Evolutionary conservation across 805 yeast species (phyloP).

Genomic region (Myxozyma vanderwaltii): DNA sequence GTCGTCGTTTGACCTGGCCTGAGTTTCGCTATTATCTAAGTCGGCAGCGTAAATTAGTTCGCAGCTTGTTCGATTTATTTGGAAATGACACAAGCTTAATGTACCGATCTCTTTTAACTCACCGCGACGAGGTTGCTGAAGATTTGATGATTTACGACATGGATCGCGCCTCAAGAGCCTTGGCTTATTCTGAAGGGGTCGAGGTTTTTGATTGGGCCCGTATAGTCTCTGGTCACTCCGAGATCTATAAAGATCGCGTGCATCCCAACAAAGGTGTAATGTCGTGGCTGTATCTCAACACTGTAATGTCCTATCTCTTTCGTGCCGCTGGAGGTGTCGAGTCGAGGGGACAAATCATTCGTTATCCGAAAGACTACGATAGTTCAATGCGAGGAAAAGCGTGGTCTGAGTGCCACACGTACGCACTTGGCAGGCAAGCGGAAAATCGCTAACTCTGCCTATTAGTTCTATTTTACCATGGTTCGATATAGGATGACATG

Average conservation of each 20-base stretch:
- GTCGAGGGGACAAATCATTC: background rate
- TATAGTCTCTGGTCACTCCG: constrained; percentile 13
- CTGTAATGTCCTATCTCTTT: constrained; percentile 25
- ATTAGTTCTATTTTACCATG: no score
- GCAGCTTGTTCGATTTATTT: constrained; percentile 7
- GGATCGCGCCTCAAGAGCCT: constrained; percentile 24
- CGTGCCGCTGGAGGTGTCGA: constrained; percentile 29
- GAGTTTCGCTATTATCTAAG: constrained; percentile 22
- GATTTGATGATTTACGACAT: constrained; percentile 21
- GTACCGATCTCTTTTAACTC: constrained; percentile 27
- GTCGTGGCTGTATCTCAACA: constrained; percentile 21
- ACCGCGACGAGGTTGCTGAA: constrained; percentile 14
- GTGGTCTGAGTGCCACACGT: constrained; percentile 12
- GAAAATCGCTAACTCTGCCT: background rate
- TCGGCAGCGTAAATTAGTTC: constrained; percentile 21
- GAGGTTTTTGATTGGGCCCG: constrained; percentile 31
- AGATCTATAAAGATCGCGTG: constrained; percentile 19
- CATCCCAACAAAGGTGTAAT: constrained; percentile 21
- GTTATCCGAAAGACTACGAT: constrained; percentile 4
- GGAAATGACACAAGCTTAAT: constrained; percentile 14
- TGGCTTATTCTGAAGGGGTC: constrained; percentile 11
- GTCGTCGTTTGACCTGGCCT: constrained; percentile 24
- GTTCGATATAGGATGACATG: no score
- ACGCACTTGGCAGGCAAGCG: background rate
- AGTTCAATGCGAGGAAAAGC: background rate